phyloP scores from a whole-genome alignment of 352 stramenopile genomes.

The Globisporangium spiculum region DNA sequence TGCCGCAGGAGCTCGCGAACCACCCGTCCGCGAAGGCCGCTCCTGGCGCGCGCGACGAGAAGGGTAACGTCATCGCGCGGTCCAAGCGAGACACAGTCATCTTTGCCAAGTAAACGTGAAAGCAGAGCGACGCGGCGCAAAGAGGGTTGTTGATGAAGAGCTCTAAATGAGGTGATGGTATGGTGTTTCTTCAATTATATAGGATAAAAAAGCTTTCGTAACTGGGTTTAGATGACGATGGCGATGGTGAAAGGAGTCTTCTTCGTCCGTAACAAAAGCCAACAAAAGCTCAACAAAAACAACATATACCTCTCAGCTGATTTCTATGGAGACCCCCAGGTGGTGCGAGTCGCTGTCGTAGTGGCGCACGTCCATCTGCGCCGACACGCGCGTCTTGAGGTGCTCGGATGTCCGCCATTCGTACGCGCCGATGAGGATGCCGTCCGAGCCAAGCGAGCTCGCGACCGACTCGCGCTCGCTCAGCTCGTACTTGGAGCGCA shows the following conservation, averaged over 20 bases:
- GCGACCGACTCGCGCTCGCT: conserved; percentile 45
- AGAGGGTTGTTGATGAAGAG: not conserved
- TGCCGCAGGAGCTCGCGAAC: conserved; percentile 92
- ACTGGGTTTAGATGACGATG: not conserved
- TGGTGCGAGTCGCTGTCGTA: conserved; percentile 85
- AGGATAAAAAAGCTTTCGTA: conserved; percentile 1
- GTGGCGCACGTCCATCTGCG: conserved; percentile 80
- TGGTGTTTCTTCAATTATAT: conserved; percentile 8
- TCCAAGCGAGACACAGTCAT: conserved; percentile 88
- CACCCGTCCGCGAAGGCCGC: conserved; percentile 92
- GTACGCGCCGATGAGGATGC: conserved; percentile 70
- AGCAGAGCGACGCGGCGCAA: too few relatives aligned
- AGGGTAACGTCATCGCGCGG: conserved; percentile 84
- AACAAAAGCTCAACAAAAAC: conserved; percentile 13
- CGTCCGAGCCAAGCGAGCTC: conserved; percentile 69
- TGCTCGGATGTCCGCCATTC: conserved; percentile 74
- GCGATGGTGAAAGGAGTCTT: not conserved
- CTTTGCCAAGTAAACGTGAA: conserved; percentile 64
- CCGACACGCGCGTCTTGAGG: conserved; percentile 69
- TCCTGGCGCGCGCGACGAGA: conserved; percentile 74
- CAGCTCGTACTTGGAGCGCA: conserved; percentile 54
- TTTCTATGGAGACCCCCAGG: conserved; percentile 82
- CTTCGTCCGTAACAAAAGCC: not conserved
- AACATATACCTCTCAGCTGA: conserved; percentile 36
- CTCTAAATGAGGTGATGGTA: not conserved